Percentiles rank a stretch among this genome's conserved stretches.
Evolutionary conservation across 148 eudicot genomes (phyloP).

Genomic region (Amaranthus hypochondriacus): DNA sequence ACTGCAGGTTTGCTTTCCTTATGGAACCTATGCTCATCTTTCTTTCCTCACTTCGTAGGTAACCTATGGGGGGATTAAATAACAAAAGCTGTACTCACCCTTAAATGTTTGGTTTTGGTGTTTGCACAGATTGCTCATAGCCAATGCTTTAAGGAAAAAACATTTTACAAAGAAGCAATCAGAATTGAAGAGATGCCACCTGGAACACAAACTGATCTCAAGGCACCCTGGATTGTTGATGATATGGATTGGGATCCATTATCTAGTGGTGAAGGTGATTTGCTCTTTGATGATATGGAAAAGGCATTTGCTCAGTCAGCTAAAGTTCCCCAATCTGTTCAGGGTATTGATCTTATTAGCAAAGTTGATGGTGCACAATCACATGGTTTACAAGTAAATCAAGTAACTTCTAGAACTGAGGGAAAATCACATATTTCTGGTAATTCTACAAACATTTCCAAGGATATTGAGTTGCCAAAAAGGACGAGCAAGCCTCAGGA

Average conservation of each 20-base stretch:
- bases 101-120: neutral
- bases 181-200: conserved; percentile 63
- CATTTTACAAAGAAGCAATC: conserved; percentile 71
- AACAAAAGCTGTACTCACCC: neutral
- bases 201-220: conserved; percentile 28
- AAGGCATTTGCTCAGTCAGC: conserved; percentile 56
- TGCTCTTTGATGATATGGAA: conserved; percentile 78
- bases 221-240: conserved; percentile 49
- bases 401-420: conserved; percentile 22
- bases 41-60: neutral
- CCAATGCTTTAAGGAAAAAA: conserved; percentile 69
- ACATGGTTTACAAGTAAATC: conserved; percentile 45
- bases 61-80: neutral
- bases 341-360: conserved; percentile 52
- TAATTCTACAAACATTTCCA: conserved; percentile 14
- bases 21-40: neutral
- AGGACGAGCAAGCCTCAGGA: conserved; percentile 16
- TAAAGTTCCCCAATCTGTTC: conserved; percentile 37
- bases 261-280: conserved; percentile 90
- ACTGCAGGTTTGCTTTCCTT: conserved; percentile 59
- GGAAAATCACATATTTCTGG: conserved; percentile 16
- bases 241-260: conserved; percentile 89
- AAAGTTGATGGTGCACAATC: conserved; percentile 41
- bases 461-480: conserved; percentile 22
- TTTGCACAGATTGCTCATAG: conserved; percentile 52